Evolutionary conservation across 345 rosid genomes (phyloP).

Genomic region (Syzygium aromaticum): DNA sequence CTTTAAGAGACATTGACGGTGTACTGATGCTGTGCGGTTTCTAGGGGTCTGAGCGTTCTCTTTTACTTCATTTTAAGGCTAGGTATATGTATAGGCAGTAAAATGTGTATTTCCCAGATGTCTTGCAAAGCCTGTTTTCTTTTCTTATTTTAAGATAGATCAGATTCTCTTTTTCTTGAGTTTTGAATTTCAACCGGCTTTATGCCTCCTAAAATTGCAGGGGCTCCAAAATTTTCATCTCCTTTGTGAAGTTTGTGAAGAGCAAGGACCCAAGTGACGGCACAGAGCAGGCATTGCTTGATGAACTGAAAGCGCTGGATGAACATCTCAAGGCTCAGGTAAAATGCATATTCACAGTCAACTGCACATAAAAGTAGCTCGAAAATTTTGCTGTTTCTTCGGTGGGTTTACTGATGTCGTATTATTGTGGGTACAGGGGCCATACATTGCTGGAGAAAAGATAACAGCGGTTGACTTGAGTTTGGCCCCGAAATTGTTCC

Average conservation of each 20-base stretch:
- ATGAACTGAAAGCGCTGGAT: constrained; percentile 74
- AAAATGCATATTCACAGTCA: neutral
- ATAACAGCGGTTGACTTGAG: constrained; percentile 66
- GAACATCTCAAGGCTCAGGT: constrained; percentile 67
- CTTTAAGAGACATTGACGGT: neutral
- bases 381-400: neutral
- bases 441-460: constrained; percentile 73
- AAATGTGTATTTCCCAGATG: neutral
- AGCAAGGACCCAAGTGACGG: constrained; percentile 82
- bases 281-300: constrained; percentile 63
- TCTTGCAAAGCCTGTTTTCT: neutral
- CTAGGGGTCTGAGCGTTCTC: neutral
- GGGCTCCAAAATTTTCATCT: constrained; percentile 61
- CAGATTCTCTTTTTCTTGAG: neutral
- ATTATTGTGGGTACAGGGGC: constrained; percentile 34
- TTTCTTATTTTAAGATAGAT: neutral
- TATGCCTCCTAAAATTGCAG: constrained; percentile 9
- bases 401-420: neutral
- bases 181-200: neutral
- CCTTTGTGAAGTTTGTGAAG: constrained; percentile 62
- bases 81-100: neutral
- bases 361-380: neutral
- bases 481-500: constrained; percentile 91
- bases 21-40: neutral
- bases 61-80: neutral